Percentiles rank a stretch among this genome's conserved stretches.
Conservation (phyloP, 148 eudicot species). For the Linanthus parryae region DNA sequence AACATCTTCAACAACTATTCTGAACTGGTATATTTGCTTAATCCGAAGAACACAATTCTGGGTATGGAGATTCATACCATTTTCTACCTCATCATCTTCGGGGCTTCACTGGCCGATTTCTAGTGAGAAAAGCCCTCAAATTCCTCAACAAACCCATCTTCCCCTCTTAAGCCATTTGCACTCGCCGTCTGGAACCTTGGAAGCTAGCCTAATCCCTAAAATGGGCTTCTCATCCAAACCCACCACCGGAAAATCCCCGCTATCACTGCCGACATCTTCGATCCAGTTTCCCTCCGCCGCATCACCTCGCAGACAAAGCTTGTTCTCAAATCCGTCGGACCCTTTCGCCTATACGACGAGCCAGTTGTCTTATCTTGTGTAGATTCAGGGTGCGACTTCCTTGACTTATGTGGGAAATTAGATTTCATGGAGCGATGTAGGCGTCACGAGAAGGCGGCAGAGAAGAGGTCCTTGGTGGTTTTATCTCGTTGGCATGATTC, state of each 20-base stretch:
- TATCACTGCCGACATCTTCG: conserved; percentile 51
- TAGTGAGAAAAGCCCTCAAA: conserved; percentile 63
- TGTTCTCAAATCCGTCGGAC: conserved; percentile 80
- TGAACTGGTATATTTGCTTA: no score
- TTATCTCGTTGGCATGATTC: conserved; percentile 91
- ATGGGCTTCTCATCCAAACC: conserved; percentile 54
- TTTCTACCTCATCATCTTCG: conserved; percentile 67
- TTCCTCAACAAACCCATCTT: conserved; percentile 45
- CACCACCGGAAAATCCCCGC: conserved; percentile 40
- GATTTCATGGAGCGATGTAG: conserved; percentile 91
- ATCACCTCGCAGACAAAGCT: conserved; percentile 37
- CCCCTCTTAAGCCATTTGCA: conserved; percentile 53
- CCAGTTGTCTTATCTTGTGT: conserved; percentile 59
- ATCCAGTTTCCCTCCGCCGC: conserved; percentile 32
- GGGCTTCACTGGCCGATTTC: conserved; percentile 90
- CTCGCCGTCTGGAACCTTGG: conserved; percentile 54
- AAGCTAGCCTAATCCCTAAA: conserved; percentile 39
- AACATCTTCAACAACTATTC: no score
- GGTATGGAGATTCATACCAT: no score
- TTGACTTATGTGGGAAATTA: conserved; percentile 74
- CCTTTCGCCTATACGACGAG: conserved; percentile 56
- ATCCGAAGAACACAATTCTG: no score
- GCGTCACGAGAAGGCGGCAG: conserved; percentile 41
- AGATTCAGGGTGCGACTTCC: conserved; percentile 51
- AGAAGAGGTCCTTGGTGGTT: conserved; percentile 56